Evolutionary conservation across 2,329 filamentous ascomycete species (phyloP), one percentile per base, ranked within the genome.

Genomic region (Bipolaris victoriae): DNA sequence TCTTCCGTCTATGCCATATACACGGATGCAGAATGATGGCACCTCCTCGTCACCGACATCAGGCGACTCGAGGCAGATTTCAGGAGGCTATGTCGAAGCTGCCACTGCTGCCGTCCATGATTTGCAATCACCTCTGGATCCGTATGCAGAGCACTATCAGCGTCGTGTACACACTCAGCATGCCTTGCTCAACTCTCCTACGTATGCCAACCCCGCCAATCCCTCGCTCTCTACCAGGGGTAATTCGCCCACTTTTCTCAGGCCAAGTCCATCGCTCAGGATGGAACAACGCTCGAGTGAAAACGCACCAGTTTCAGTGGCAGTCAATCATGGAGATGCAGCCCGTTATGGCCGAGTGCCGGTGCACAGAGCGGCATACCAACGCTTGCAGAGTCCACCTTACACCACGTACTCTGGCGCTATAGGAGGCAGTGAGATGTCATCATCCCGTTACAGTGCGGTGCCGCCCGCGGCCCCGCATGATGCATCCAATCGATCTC

Each of bases 121-220:
- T 35, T 53, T 70, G 9, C 57, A 63, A n/a, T 73, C 72, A 10
- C 71, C 72, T 26, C 59, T 73, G 10, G 66, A 71, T 31, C 48
- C 67, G 7, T 58, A 68, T 26, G 55, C 69, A 26, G 58, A 68
- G 41, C 64, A 60, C 37, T 61, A 64, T 51, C 55, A 54, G 33
- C 44, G 44, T 16, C 31, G 50, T 7, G 5, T 52, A 11, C 39
- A 36, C 26, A 39, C 52, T 3, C 48, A 48, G 9, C 49, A 57
- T 46, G 58, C 58, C 16, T 59, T 44, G 39, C 49, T 35, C 10
- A 39, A 45, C 36, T 22, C 46, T 29, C n/a, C 31, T 18, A 7
- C 44, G 10, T 39, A 52, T n/a, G 41, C 26, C n/a, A 22, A 18
- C 20, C 36, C 26, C 47, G 6, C 9, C 35, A 1, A 29, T 35